Conservation (phyloP, 371 early-diverging fungal species). For the Syncephalastrum racemosum region DNA sequence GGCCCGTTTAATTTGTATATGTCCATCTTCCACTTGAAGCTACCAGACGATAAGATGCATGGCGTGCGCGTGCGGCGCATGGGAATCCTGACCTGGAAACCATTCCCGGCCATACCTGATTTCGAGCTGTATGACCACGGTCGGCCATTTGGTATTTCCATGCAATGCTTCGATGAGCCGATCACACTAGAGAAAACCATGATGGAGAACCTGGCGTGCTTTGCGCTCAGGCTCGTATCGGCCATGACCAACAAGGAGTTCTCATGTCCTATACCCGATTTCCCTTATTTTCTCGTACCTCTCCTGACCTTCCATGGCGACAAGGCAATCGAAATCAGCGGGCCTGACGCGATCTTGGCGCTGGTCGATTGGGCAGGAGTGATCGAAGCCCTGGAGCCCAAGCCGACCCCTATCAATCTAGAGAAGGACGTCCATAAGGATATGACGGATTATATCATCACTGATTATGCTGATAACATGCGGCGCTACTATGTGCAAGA, state of each 20-base stretch:
- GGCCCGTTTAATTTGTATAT: constrained; percentile 37
- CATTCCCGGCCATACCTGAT: constrained; percentile 41
- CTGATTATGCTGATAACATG: constrained; percentile 51
- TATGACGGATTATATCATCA: constrained; percentile 43
- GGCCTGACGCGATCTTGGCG: constrained; percentile 3
- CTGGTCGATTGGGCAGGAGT: constrained; percentile 65
- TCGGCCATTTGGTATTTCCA: constrained; percentile 20
- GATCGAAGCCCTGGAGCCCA: constrained; percentile 13
- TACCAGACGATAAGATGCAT: constrained; percentile 22
- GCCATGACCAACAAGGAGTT: constrained; percentile 56
- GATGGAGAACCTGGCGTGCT: constrained; percentile 45
- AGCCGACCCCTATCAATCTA: constrained; percentile 15
- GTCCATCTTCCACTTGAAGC: constrained; percentile 25
- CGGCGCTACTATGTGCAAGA: constrained; percentile 60
- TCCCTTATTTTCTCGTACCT: constrained; percentile 63
- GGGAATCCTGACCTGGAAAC: constrained; percentile 49
- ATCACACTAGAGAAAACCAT: constrained; percentile 30
- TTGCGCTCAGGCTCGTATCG: constrained; percentile 47
- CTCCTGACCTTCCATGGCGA: constrained; percentile 20
- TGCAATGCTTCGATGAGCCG: constrained; percentile 19
- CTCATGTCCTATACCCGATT: constrained; percentile 47
- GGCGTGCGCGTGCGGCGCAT: constrained; percentile 44
- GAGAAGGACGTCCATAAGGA: constrained; percentile 17
- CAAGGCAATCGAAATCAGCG: neutral
- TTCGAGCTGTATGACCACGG: constrained; percentile 48